Evolutionary conservation across 805 yeast species (phyloP).

Genomic region (Starmerella geochares): DNA sequence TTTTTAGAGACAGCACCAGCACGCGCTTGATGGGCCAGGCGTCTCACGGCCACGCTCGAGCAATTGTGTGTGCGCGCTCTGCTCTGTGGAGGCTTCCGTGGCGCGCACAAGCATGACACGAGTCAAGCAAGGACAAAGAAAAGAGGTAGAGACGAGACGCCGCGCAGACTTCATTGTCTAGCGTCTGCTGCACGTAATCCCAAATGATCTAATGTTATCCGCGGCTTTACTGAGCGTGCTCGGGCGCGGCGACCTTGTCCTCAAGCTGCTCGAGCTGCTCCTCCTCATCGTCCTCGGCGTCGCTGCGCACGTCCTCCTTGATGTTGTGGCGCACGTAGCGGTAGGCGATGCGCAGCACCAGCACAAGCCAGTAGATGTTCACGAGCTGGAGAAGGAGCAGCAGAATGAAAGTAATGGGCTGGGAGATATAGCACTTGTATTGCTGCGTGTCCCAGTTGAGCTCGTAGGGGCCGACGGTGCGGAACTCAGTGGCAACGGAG

Average conservation of each 20-base stretch:
- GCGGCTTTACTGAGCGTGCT: not conserved
- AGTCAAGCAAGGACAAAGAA: no score
- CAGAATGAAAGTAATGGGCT: constrained; percentile 72
- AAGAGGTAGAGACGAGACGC: no score
- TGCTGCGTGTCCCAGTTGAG: constrained; percentile 83
- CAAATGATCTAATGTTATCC: no score
- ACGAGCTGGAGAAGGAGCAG: constrained; percentile 74
- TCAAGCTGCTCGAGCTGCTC: constrained; percentile 24
- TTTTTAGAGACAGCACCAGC: no score
- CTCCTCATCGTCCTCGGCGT: constrained; percentile 56
- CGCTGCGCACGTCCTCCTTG: constrained; percentile 59
- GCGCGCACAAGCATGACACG: no score
- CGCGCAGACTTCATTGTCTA: no score
- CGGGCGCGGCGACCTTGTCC: constrained; percentile 3
- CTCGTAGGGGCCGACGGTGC: constrained; percentile 69
- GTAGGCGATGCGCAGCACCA: constrained; percentile 66
- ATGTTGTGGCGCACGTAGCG: constrained; percentile 53
- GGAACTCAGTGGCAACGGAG: constrained; percentile 61
- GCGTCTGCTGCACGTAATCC: no score
- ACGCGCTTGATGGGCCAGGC: no score
- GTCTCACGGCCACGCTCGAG: no score
- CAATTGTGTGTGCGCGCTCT: no score
- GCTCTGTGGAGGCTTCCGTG: no score
- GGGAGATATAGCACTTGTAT: constrained; percentile 93
- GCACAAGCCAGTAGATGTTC: constrained; percentile 76